Base-by-base conservation (phyloP, 1,284 basidiomycete genomes). In the Vanrija pseudolonga region DNA sequence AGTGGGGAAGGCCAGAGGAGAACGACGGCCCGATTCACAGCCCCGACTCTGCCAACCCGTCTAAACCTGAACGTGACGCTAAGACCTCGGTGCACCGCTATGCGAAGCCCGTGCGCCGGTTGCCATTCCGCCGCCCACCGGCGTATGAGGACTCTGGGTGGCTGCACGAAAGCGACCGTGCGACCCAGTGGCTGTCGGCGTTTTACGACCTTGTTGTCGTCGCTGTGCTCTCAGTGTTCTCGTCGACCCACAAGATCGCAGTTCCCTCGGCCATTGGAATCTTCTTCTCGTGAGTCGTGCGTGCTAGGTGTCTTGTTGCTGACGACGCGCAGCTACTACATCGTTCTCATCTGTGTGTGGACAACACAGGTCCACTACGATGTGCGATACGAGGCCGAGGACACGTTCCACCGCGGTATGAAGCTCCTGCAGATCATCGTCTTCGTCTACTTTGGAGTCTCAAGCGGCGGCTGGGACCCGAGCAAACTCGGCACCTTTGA, bases 191-290 rank as follows among this genome's bases (percentile, higher is more conserved):
- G 22, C 40, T 41, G 18, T 18, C 40, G 2, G 18, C 7, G 6
- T 22, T 8, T 12, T 24, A 32, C 65, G 68, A 69, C 46, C 54
- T 71, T 8, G 64, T 62, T 0, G 66, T 71, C 17, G 66, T 67
- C 23, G 64, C 68, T 11, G 64, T 69, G 15, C 52, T 71, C 23
- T 56, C 58, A 0, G 57, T 65, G 12, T 69, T 69, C 48, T 61
- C 61, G 1, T 56, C 47, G 18, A 65, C 62, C 1, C 64, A 68
- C 53, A 63, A 66, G 43, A 55, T 70, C 11, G 32, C 56, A 37
- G 50, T 45, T 12, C 59, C 64, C 1, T 17, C 22, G 7, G 53
- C 58, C 8, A 67, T 69, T 23, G 59, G 60, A 0, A 51, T 60
- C 32, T 69, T 63, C 51, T 37, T 68, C 17, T 64, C 66, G 44